Percentiles rank a stretch among this genome's conserved stretches.
phyloP scores from a whole-genome alignment of 176 grass and related monocot genomes.

The Pharus latifolius region DNA sequence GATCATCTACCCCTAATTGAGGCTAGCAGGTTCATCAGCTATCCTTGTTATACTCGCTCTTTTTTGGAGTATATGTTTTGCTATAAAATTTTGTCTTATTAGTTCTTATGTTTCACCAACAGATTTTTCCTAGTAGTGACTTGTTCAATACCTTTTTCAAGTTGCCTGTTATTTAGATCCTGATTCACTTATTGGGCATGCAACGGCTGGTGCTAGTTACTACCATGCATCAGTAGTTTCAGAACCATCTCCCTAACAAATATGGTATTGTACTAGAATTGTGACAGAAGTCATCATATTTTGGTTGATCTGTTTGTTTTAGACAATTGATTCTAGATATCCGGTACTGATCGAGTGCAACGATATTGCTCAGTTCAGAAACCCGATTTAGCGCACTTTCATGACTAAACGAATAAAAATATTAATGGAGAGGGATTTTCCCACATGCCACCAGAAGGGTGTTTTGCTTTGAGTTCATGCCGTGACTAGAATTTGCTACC shows the following conservation, averaged over 20 bases:
- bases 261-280: not conserved
- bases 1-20: conserved; percentile 93
- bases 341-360: not conserved
- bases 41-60: not conserved
- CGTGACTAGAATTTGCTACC: not conserved
- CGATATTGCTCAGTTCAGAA: not conserved
- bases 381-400: too few relatives aligned
- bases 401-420: too few relatives aligned
- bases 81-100: not conserved
- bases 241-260: not conserved
- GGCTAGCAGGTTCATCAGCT: conserved; percentile 78
- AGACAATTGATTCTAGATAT: not conserved
- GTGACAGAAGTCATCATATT: not conserved
- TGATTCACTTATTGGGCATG: not conserved
- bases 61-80: too few relatives aligned
- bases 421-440: too few relatives aligned
- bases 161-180: not conserved
- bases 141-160: not conserved
- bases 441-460: too few relatives aligned
- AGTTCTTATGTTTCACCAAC: not conserved
- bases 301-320: not conserved
- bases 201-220: not conserved
- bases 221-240: not conserved
- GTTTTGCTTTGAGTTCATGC: too few relatives aligned
- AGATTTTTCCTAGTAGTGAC: not conserved